Percentiles rank a stretch among this genome's conserved stretches.
Conservation (phyloP, 768 basidiomycete genomes). For the Suillus occidentalis region DNA sequence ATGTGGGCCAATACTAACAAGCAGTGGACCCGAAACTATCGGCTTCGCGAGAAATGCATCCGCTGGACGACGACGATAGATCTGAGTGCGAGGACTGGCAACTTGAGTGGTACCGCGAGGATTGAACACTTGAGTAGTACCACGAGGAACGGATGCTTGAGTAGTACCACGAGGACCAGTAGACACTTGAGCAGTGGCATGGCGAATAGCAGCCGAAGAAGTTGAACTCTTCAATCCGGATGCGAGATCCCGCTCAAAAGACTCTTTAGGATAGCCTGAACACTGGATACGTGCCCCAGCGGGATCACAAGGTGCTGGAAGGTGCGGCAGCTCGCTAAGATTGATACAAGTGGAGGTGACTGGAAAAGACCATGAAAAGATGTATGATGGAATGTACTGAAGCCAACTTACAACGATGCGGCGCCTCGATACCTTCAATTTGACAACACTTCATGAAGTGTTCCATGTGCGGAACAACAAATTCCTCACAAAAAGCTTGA, state of each 20-base stretch:
- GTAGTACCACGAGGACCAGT: too few species aligned
- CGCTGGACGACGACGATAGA: background rate
- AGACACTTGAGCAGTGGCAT: background rate
- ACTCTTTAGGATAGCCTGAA: background rate
- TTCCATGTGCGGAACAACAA: conserved; percentile 11
- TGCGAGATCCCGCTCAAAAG: background rate
- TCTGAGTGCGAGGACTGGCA: background rate
- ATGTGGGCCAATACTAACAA: conserved; percentile 13
- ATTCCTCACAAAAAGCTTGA: conserved; percentile 14
- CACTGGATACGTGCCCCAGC: conserved; percentile 4
- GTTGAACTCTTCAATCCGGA: background rate
- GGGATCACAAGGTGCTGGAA: background rate
- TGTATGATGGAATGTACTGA: background rate
- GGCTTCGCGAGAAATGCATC: background rate
- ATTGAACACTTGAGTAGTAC: too few species aligned
- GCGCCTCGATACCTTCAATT: conserved; percentile 1
- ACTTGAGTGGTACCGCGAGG: background rate
- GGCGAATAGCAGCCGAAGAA: background rate
- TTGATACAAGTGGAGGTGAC: background rate
- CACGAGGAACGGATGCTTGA: background rate
- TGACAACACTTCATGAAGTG: conserved; percentile 7
- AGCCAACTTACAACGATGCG: conserved; percentile 1
- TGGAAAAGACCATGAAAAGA: background rate
- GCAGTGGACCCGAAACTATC: background rate
- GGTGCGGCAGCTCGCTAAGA: background rate